A percentile compares a stretch with the other conserved stretches of the same genome.
Evolutionary conservation across 257 asterid species (phyloP).

Genomic region (Solanum pinnatisectum): DNA sequence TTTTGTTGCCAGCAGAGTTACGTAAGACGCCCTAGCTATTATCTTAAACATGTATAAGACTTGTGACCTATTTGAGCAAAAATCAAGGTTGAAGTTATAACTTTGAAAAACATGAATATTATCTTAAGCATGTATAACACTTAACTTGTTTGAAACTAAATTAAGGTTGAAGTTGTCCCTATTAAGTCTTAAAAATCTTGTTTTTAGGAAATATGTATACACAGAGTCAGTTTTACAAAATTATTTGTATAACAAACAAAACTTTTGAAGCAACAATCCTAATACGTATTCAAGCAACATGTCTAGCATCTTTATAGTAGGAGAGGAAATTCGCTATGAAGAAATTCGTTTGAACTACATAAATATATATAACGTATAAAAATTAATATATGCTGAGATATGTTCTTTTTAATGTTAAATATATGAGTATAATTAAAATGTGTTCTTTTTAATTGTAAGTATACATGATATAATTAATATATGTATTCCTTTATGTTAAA

Average conservation of each 20-base stretch:
- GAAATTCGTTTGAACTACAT: too few relatives aligned
- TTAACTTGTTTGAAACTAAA: background rate
- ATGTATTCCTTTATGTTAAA: too few relatives aligned
- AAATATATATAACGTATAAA: too few relatives aligned
- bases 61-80: background rate
- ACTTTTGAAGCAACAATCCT: background rate
- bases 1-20: background rate
- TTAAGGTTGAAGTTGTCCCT: background rate
- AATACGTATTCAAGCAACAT: background rate
- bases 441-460: too few relatives aligned
- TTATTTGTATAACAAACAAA: background rate
- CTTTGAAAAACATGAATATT: background rate
- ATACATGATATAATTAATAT: too few relatives aligned
- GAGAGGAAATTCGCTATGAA: too few relatives aligned
- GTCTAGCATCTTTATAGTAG: background rate
- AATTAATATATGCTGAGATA: too few relatives aligned
- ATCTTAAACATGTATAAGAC: background rate
- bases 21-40: background rate
- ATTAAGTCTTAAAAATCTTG: background rate
- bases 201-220: background rate
- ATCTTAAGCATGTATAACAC: background rate
- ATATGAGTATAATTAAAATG: too few relatives aligned
- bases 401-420: too few relatives aligned
- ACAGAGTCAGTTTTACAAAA: background rate
- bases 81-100: too few relatives aligned